phyloP scores from a whole-genome alignment of 164 flowering plant genomes.

The Tetracentron sinense region DNA sequence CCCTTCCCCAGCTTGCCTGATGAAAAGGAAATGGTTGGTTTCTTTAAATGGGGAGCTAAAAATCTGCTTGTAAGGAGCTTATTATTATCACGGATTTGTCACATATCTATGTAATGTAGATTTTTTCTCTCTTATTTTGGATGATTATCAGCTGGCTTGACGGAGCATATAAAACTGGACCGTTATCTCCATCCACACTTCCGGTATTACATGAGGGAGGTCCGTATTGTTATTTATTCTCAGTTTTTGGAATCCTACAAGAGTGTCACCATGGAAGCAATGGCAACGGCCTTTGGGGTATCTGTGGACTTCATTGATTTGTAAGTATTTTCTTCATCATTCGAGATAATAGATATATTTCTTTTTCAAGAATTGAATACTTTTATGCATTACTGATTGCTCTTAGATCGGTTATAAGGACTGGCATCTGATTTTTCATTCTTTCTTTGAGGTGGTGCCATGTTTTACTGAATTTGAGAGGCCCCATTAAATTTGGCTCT shows the following conservation, averaged over 20 bases:
- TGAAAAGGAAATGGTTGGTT: too few relatives aligned
- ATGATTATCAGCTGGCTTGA: constrained; percentile 66
- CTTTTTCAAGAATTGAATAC: too few relatives aligned
- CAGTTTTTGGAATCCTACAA: constrained; percentile 95
- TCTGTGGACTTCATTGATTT: constrained; percentile 87
- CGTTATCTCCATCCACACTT: constrained; percentile 92
- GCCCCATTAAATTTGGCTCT: neutral
- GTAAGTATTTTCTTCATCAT: constrained; percentile 51
- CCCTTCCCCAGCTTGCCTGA: too few relatives aligned
- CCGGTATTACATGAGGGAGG: constrained; percentile 96
- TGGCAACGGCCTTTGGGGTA: constrained; percentile 96
- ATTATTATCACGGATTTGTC: too few relatives aligned
- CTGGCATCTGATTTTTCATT: too few relatives aligned
- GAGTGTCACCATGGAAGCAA: constrained; percentile 97
- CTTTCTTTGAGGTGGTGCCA: neutral
- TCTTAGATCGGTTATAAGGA: too few relatives aligned
- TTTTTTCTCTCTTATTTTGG: neutral
- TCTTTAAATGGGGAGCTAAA: too few relatives aligned
- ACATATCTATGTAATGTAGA: neutral
- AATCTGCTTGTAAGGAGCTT: too few relatives aligned
- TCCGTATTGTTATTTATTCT: constrained; percentile 83
- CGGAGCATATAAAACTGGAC: constrained; percentile 83
- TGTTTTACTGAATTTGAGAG: neutral
- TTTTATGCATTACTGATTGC: too few relatives aligned
- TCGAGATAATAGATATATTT: too few relatives aligned